Conservation (phyloP, 495 filamentous ascomycete genomes). For the Hamigera avellanea region DNA sequence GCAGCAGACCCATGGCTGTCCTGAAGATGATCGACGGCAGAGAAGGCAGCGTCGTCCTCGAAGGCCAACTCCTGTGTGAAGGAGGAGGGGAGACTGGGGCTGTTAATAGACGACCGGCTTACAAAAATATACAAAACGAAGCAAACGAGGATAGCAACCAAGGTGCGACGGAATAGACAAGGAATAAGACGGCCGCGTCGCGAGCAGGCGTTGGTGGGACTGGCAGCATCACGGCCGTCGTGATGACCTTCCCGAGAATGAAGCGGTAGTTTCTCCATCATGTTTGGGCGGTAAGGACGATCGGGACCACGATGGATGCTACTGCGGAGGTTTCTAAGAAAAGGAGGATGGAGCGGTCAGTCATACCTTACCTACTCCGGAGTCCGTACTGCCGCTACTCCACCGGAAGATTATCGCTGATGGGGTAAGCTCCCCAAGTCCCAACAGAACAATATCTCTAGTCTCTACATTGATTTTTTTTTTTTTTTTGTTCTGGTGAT, state of each 20-base stretch:
- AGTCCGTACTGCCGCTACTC: too few relatives aligned
- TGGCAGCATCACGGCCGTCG: neutral
- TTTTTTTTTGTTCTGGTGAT: too few relatives aligned
- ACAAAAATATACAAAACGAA: conserved; percentile 12
- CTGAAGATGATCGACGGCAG: neutral
- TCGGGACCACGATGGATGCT: neutral
- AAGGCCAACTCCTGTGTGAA: neutral
- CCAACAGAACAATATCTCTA: too few relatives aligned
- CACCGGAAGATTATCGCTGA: too few relatives aligned
- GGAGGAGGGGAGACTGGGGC: neutral
- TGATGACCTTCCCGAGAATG: conserved; percentile 9
- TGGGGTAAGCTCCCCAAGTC: too few relatives aligned
- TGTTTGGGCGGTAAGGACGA: too few relatives aligned
- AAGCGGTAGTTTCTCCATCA: conserved; percentile 17
- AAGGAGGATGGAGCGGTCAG: too few relatives aligned
- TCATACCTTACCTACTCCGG: too few relatives aligned
- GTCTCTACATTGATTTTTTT: too few relatives aligned
- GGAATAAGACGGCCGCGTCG: conserved; percentile 9
- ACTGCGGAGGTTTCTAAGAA: neutral
- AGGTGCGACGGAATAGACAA: conserved; percentile 6
- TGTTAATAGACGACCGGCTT: conserved; percentile 6
- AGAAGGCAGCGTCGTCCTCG: neutral
- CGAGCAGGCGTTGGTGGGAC: conserved; percentile 3
- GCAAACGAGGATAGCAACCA: conserved; percentile 10
- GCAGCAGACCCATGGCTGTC: neutral